Percentiles rank a stretch among this genome's conserved stretches.
Evolutionary conservation across 2,329 filamentous ascomycete genomes (phyloP).

Genomic region (Dactylellina cionopaga): DNA sequence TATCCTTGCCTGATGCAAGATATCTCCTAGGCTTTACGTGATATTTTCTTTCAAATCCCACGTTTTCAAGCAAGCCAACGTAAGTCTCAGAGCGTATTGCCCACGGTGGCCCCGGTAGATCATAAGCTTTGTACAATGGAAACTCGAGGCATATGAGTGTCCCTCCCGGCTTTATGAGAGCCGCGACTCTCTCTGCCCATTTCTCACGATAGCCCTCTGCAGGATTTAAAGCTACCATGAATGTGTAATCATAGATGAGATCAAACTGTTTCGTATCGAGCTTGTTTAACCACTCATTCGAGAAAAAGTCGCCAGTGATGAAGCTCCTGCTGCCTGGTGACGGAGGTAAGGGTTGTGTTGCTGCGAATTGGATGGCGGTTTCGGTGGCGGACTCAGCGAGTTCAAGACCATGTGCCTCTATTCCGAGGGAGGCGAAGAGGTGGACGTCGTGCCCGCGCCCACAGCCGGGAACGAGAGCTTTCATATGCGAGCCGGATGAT

Average conservation of each 20-base stretch:
- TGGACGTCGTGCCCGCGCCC: conserved; percentile 84
- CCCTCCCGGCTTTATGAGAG: conserved; percentile 58
- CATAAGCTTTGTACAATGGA: conserved; percentile 61
- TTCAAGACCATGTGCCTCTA: conserved; percentile 80
- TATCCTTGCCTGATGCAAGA: conserved; percentile 59
- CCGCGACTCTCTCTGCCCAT: conserved; percentile 67
- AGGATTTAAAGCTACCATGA: conserved; percentile 71
- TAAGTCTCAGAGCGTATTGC: conserved; percentile 57
- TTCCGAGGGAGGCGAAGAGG: conserved; percentile 77
- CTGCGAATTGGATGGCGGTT: conserved; percentile 42
- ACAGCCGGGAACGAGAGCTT: conserved; percentile 79
- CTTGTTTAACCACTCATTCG: conserved; percentile 28
- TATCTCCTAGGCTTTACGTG: conserved; percentile 59
- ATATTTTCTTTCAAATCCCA: conserved; percentile 57
- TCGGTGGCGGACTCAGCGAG: conserved; percentile 66
- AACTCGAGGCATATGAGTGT: conserved; percentile 62
- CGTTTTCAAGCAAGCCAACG: conserved; percentile 47
- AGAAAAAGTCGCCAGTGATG: conserved; percentile 43
- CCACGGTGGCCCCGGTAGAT: conserved; percentile 61
- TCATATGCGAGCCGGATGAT: conserved; percentile 58
- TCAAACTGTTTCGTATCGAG: conserved; percentile 62
- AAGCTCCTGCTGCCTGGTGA: conserved; percentile 23
- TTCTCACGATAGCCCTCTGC: conserved; percentile 62
- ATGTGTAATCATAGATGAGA: conserved; percentile 63
- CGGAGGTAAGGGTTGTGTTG: conserved; percentile 20